Base-by-base conservation (phyloP, 768 basidiomycete genomes). In the Cubamyces sp. region DNA sequence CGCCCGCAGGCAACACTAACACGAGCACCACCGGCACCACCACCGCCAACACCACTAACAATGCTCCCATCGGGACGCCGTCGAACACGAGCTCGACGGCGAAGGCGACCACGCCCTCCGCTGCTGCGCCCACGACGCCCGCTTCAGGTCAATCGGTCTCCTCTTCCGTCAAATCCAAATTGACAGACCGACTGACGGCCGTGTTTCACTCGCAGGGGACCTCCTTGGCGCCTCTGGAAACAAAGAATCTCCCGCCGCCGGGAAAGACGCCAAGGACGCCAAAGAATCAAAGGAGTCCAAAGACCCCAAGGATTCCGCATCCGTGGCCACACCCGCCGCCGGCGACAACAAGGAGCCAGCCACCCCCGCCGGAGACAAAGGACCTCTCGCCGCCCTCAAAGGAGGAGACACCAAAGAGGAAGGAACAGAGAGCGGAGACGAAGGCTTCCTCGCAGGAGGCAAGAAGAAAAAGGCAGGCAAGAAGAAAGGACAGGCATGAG, bases 101-200 rank as follows among this genome's bases (percentile, higher is more conserved):
- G 34, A 54, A 40, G 11, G 28, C 47, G 40, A 23, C 47, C 26
- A n/a, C 59, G 21, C 8, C 43, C 23, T 6, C 54, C 53, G 41
- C 49, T 30, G 8, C 58, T 30, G 48, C 48, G 48, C 34, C 34
- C 9, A 49, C 57, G 41, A 51, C 57, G 57, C 19, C 49, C 7
- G 58, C 63, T 34, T 21, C 63, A 60, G 58, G 58, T 60, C 53
- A 55, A 60, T 51, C 63, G 50, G 42, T 61, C 45, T 47, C 42
- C 50, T 60, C 63, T 60, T 50, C 58, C 54, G 63, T 55, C 42
- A 49, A 49, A 28, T 55, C 63, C 58, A 51, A 37, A 37, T 39
- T 55, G 41, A 39, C 47, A 64, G 46, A 55, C 58, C 63, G 63
- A 64, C 63, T 64, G 58, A 64, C 51, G 63, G 63, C 58, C 63